Percentiles rank a stretch among this genome's conserved stretches.
Evolutionary conservation across 306 rosid species (phyloP).

Genomic region (Hippophae rhamnoides): DNA sequence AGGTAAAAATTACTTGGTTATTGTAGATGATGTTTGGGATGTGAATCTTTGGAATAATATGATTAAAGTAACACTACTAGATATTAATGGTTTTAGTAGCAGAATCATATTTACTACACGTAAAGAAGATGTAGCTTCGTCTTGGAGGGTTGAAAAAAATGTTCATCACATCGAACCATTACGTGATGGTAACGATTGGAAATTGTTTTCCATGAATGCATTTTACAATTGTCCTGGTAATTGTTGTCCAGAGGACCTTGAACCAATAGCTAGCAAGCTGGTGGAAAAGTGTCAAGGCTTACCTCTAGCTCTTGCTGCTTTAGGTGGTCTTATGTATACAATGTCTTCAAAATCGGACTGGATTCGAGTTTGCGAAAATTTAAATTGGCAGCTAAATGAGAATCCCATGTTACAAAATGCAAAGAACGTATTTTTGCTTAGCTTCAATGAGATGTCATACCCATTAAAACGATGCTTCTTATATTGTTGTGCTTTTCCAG

Average conservation of each 20-base stretch:
- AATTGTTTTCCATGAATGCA: conserved; percentile 13
- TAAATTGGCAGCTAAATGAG: conserved; percentile 10
- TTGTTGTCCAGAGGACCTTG: conserved; percentile 7
- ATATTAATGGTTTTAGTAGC: conserved; percentile 1
- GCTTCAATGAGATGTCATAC: conserved; percentile 8
- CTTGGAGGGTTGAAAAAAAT: conserved; percentile 5
- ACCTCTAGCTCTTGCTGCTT: conserved; percentile 14
- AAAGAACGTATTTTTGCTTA: conserved; percentile 15
- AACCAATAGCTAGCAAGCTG: background rate
- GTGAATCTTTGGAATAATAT: conserved; percentile 6
- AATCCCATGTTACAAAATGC: background rate
- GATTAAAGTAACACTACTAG: conserved; percentile 3
- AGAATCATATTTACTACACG: conserved; percentile 18
- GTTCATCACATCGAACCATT: conserved; percentile 11
- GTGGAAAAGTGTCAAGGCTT: conserved; percentile 16
- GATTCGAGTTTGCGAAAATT: conserved; percentile 9
- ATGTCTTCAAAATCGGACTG: conserved; percentile 9
- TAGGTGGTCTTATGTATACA: conserved; percentile 14
- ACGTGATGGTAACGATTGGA: background rate
- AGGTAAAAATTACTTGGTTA: conserved; percentile 1
- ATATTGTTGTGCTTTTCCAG: conserved; percentile 12
- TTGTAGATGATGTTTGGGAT: conserved; percentile 18
- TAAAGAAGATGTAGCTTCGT: conserved; percentile 11
- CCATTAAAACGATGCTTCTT: conserved; percentile 9
- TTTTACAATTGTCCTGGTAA: background rate